A percentile compares a stretch with the other conserved stretches of the same genome.
phyloP scores from a whole-genome alignment of 2,329 filamentous ascomycete species.

The Paracoccidioides brasiliensis region DNA sequence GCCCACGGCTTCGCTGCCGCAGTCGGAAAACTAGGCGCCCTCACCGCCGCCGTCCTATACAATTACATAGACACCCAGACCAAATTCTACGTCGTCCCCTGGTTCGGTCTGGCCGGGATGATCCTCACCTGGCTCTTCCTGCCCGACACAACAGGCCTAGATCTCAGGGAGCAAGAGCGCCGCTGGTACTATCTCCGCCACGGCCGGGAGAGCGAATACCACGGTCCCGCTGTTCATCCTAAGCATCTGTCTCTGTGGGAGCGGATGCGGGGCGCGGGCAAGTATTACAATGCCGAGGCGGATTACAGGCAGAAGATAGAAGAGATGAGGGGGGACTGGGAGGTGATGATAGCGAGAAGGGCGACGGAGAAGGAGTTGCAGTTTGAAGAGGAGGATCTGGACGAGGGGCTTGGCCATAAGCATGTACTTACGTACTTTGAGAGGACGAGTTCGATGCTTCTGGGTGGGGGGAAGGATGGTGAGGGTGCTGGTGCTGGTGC shows the following conservation, averaged over 20 bases:
- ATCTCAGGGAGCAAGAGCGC: conserved; percentile 93
- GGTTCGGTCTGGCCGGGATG: conserved; percentile 85
- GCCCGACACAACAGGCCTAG: conserved; percentile 91
- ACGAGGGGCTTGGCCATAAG: conserved; percentile 36
- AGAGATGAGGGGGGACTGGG: conserved; percentile 58
- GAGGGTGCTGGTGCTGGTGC: background rate
- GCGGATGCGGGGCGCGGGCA: conserved; percentile 61
- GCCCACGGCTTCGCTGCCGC: conserved; percentile 94
- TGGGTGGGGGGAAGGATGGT: conserved; percentile 5
- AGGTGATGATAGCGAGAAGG: conserved; percentile 36
- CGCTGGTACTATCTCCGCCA: conserved; percentile 78
- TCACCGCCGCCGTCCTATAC: conserved; percentile 78
- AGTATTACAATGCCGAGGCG: conserved; percentile 67
- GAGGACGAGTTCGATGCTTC: conserved; percentile 27
- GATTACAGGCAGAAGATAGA: conserved; percentile 76
- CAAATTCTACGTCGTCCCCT: conserved; percentile 86
- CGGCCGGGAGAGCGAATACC: conserved; percentile 69
- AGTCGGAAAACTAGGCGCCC: conserved; percentile 74
- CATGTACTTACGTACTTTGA: conserved; percentile 43
- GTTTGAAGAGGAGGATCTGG: conserved; percentile 27
- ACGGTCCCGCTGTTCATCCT: conserved; percentile 83
- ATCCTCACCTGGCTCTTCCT: conserved; percentile 73
- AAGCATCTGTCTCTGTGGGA: conserved; percentile 84
- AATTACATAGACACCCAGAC: conserved; percentile 79
- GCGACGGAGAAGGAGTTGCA: conserved; percentile 36